Conservation (phyloP, 306 rosid genomes). For the Sicyos baderoa region DNA sequence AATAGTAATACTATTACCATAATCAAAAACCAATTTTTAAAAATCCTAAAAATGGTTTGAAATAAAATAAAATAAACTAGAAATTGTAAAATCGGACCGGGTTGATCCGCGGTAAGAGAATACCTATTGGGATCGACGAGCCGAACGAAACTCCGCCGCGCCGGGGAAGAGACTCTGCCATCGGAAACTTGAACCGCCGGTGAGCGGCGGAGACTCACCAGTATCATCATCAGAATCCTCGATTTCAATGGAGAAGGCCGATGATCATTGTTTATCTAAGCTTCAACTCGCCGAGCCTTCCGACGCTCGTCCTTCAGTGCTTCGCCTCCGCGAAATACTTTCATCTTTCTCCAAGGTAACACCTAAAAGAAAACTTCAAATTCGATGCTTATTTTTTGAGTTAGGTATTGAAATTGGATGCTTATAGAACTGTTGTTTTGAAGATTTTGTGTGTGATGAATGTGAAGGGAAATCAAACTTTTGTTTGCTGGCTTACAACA, state of each 20-base stretch:
- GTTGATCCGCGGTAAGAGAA: not conserved
- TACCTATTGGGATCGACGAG: not conserved
- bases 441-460: not conserved
- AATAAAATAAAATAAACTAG: too few relatives aligned
- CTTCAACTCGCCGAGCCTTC: conserved; percentile 20
- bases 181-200: not conserved
- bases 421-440: not conserved
- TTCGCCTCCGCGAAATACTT: conserved; percentile 46
- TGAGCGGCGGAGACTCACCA: not conserved
- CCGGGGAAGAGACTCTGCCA: not conserved
- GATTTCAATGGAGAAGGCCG: conserved; percentile 21
- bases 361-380: not conserved
- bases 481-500: too few relatives aligned
- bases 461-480: not conserved
- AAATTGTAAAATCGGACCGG: conserved; percentile 12
- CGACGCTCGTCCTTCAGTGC: conserved; percentile 26
- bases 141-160: not conserved
- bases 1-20: too few relatives aligned
- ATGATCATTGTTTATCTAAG: conserved; percentile 20
- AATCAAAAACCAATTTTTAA: too few relatives aligned
- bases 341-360: conserved; percentile 47
- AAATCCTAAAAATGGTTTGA: too few relatives aligned
- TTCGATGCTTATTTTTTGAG: not conserved
- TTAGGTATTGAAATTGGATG: not conserved
- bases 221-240: not conserved